Percentiles rank a stretch among this genome's conserved stretches.
Conservation (phyloP, 2,329 filamentous ascomycete genomes). For the Metarhizium robertsii region DNA sequence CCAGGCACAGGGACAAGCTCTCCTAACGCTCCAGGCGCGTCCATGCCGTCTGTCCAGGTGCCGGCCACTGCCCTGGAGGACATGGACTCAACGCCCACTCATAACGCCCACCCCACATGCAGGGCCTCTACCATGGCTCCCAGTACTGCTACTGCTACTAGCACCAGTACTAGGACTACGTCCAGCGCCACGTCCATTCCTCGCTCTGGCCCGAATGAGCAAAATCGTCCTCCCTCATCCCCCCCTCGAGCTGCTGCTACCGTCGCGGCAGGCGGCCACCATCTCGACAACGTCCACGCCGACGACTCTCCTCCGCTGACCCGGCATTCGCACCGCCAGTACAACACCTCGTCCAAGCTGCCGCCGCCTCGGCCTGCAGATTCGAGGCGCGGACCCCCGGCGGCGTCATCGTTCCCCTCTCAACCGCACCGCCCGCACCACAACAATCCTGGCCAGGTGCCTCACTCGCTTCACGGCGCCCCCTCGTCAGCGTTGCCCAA, state of each 20-base stretch:
- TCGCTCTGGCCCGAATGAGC: no score
- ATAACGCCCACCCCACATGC: conserved; percentile 4
- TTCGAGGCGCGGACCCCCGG: conserved; percentile 23
- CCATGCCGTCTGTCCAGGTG: not conserved
- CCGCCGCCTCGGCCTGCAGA: conserved; percentile 46
- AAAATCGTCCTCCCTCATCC: not conserved
- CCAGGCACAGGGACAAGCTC: conserved; percentile 3
- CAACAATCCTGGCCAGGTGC: conserved; percentile 3
- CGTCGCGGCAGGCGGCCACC: not conserved
- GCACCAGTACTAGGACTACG: no score
- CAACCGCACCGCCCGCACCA: conserved; percentile 8
- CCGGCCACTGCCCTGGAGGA: not conserved
- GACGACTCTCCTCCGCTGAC: conserved; percentile 5
- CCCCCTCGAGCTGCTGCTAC: not conserved
- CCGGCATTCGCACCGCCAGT: conserved; percentile 40
- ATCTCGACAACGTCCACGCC: not conserved
- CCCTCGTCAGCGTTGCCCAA: conserved; percentile 9
- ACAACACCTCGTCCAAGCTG: conserved; percentile 45
- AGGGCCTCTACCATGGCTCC: not conserved
- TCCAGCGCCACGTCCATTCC: no score
- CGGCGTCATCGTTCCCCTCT: conserved; percentile 13
- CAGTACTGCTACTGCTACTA: no score
- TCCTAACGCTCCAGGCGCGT: not conserved
- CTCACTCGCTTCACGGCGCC: conserved; percentile 2
- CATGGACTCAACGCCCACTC: not conserved